Evolutionary conservation across 495 filamentous ascomycete genomes (phyloP).

Genomic region (Penicillium ochrochloron): DNA sequence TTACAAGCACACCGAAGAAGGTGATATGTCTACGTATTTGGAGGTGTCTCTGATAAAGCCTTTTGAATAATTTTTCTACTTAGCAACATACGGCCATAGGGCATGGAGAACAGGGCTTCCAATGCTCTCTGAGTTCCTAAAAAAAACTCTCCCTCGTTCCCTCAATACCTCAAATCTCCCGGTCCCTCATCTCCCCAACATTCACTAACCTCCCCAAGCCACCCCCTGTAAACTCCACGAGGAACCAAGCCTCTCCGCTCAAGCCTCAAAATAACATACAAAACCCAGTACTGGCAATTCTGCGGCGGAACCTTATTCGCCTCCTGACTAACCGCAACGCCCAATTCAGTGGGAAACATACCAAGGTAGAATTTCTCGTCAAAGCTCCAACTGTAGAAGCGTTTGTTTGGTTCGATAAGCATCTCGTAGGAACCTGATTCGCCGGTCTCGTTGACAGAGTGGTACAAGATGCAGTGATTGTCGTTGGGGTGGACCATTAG

Average conservation of each 20-base stretch:
- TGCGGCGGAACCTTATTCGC: not conserved
- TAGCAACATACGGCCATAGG: too few relatives aligned
- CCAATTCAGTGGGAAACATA: not conserved
- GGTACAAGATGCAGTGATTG: not conserved
- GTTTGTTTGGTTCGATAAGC: not conserved
- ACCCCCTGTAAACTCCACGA: not conserved
- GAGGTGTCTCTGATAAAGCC: too few relatives aligned
- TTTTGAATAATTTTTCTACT: too few relatives aligned
- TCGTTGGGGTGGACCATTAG: not conserved
- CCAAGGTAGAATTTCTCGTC: not conserved
- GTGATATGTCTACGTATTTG: too few relatives aligned
- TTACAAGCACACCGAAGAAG: too few relatives aligned
- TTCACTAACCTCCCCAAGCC: not conserved
- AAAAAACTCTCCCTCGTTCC: not conserved
- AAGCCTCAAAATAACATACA: not conserved
- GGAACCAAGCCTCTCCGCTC: not conserved
- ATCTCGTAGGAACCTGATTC: not conserved
- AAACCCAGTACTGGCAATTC: constrained; percentile 3
- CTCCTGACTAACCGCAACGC: not conserved
- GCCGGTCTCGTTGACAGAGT: not conserved
- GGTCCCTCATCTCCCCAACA: not conserved
- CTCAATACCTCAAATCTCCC: not conserved
- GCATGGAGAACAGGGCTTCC: too few relatives aligned
- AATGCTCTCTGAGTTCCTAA: too few relatives aligned
- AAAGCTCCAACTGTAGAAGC: not conserved